A percentile compares a stretch with the other conserved stretches of the same genome.
Evolutionary conservation across 768 basidiomycete genomes (phyloP).

Genomic region (Mycena alexandri): DNA sequence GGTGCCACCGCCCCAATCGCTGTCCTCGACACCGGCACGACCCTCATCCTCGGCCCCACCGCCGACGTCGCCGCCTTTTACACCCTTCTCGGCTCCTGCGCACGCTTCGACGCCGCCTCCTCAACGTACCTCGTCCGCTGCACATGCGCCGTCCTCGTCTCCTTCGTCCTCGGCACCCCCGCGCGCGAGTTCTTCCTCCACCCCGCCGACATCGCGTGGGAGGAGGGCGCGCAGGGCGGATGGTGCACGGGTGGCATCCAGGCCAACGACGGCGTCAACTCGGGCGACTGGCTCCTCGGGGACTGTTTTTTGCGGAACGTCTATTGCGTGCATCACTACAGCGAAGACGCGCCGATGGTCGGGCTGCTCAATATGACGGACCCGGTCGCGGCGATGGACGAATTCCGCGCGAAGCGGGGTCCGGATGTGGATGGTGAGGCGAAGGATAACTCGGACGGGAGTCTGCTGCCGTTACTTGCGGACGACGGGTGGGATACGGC

Average conservation of each 20-base stretch:
- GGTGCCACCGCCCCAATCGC: constrained; percentile 60
- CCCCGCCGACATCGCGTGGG: constrained; percentile 67
- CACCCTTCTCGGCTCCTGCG: constrained; percentile 57
- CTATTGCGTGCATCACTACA: constrained; percentile 61
- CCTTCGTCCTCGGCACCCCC: constrained; percentile 58
- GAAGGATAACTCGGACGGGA: not conserved
- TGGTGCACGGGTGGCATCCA: constrained; percentile 74
- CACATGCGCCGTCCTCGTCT: constrained; percentile 59
- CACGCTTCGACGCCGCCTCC: constrained; percentile 47
- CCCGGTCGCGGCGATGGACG: constrained; percentile 46
- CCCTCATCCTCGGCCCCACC: constrained; percentile 66
- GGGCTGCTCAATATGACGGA: constrained; percentile 63
- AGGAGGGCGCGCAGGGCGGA: constrained; percentile 52
- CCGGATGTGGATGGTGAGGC: constrained; percentile 44
- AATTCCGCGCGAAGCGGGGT: constrained; percentile 59
- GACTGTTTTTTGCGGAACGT: constrained; percentile 71
- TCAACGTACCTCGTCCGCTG: constrained; percentile 65
- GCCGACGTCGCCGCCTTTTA: constrained; percentile 67
- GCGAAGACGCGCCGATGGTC: constrained; percentile 52
- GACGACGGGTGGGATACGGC: constrained; percentile 24
- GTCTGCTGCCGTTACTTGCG: not conserved
- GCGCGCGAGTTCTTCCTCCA: constrained; percentile 58
- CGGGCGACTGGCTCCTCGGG: constrained; percentile 74
- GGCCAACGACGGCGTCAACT: constrained; percentile 59
- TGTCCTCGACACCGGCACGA: constrained; percentile 75